A percentile compares a stretch with the other conserved stretches of the same genome.
Conservation (phyloP, 1,139 yeast species). For the Kurtzmaniella quercitrusa region DNA sequence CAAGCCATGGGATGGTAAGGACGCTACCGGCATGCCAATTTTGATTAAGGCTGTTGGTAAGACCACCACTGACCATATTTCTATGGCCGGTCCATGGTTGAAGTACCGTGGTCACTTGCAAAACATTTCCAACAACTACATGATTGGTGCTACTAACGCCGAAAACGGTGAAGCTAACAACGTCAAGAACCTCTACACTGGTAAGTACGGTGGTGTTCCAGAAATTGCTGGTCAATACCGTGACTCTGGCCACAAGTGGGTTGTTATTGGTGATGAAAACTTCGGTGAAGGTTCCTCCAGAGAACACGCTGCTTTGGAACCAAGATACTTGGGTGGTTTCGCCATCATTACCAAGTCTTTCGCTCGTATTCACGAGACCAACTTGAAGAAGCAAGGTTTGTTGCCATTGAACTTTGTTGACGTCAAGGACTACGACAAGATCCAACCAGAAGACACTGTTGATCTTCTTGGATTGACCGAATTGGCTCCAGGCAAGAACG, state of each 20-base stretch:
- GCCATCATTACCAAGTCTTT: constrained; percentile 96
- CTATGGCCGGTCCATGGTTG: constrained; percentile 99
- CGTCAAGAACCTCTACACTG: constrained; percentile 86
- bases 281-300: constrained; percentile 99
- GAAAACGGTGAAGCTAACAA: constrained; percentile 95
- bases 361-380: constrained; percentile 80
- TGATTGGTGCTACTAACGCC: constrained; percentile 98
- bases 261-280: constrained; percentile 98
- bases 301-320: constrained; percentile 99
- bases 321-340: constrained; percentile 98
- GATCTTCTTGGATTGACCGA: constrained; percentile 82
- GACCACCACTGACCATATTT: constrained; percentile 98
- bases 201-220: constrained; percentile 93
- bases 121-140: constrained; percentile 97
- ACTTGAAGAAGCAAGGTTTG: constrained; percentile 51
- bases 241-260: constrained; percentile 90
- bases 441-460: constrained; percentile 84
- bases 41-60: constrained; percentile 96
- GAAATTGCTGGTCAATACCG: constrained; percentile 94
- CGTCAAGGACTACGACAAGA: constrained; percentile 89
- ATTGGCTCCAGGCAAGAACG: constrained; percentile 90
- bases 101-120: constrained; percentile 99
- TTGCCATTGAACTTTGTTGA: constrained; percentile 92
- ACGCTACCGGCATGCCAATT: constrained; percentile 83
- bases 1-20: constrained; percentile 90